phyloP scores from a whole-genome alignment of 2,329 filamentous ascomycete genomes.

The Aspergillus sp. region DNA sequence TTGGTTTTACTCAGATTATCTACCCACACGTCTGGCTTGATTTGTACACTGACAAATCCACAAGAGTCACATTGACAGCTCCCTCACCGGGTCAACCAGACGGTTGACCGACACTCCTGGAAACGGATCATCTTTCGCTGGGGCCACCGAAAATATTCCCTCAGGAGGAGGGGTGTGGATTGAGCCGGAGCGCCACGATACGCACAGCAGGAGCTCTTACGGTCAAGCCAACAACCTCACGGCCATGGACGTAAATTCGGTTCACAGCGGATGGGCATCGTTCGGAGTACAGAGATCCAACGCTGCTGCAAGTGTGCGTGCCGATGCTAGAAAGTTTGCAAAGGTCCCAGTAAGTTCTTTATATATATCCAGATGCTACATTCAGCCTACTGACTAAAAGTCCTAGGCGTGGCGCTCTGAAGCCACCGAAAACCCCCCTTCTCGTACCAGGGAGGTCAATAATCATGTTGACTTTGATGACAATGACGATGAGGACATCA shows the following conservation, averaged over 20 bases:
- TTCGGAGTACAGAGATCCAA: constrained; percentile 13
- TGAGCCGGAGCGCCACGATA: constrained; percentile 9
- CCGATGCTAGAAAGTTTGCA: constrained; percentile 21
- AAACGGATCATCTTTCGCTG: constrained; percentile 1
- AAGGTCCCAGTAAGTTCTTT: constrained; percentile 20
- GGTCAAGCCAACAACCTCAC: constrained; percentile 14
- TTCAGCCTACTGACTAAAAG: constrained; percentile 6
- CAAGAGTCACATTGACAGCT: constrained; percentile 19
- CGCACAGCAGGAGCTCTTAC: constrained; percentile 14
- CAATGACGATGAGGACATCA: constrained; percentile 21
- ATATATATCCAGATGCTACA: background rate
- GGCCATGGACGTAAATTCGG: constrained; percentile 8
- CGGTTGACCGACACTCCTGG: background rate
- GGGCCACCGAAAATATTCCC: constrained; percentile 19
- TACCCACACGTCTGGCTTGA: no score
- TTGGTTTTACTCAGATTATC: background rate
- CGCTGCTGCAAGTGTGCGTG: background rate
- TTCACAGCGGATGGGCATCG: constrained; percentile 17
- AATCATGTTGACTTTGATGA: constrained; percentile 21
- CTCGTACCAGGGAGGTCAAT: constrained; percentile 19
- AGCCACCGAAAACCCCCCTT: constrained; percentile 18
- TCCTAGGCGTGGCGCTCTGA: constrained; percentile 21
- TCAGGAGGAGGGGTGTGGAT: constrained; percentile 21
- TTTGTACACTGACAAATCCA: background rate
- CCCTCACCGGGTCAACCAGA: constrained; percentile 5